Conservation (phyloP, 2,329 filamentous ascomycete genomes). For the Graphilbum sp. region DNA sequence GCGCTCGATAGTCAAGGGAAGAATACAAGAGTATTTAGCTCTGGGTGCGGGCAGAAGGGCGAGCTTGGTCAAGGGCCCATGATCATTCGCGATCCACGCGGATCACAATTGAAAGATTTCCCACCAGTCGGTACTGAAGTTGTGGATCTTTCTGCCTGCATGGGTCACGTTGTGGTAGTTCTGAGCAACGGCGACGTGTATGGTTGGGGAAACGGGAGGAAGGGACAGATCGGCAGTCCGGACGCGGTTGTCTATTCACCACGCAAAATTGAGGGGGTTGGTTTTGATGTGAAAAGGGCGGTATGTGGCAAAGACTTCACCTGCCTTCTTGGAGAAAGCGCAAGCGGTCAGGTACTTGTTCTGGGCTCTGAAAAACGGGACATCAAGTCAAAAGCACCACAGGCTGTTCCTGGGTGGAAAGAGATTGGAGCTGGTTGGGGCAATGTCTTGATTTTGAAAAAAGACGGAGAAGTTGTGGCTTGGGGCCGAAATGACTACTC, state of each 20-base stretch:
- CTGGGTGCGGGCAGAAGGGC: slow-evolving; percentile 52
- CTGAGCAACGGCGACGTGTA: slow-evolving; percentile 61
- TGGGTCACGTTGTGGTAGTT: slow-evolving; percentile 63
- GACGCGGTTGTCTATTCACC: slow-evolving; percentile 39
- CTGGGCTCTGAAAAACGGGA: slow-evolving; percentile 64
- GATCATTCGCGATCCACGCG: slow-evolving; percentile 29
- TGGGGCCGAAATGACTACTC: slow-evolving; percentile 84
- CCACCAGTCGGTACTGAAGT: slow-evolving; percentile 44
- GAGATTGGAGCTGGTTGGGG: slow-evolving; percentile 71
- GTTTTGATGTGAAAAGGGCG: slow-evolving; percentile 48
- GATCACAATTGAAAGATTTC: slow-evolving; percentile 40
- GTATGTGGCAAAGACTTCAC: slow-evolving; percentile 81
- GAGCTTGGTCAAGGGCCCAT: slow-evolving; percentile 50
- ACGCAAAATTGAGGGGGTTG: slow-evolving; percentile 37
- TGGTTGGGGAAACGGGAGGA: slow-evolving; percentile 78
- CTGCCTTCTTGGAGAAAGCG: slow-evolving; percentile 43
- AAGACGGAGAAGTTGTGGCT: slow-evolving; percentile 42
- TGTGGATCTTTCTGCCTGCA: slow-evolving; percentile 50
- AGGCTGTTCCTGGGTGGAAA: slow-evolving; percentile 38
- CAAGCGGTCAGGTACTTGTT: slow-evolving; percentile 43
- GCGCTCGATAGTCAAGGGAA: slow-evolving; percentile 24
- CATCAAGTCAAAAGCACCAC: slow-evolving; percentile 40
- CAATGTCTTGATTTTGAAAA: slow-evolving; percentile 53
- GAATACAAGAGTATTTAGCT: slow-evolving; percentile 38
- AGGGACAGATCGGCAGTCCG: slow-evolving; percentile 61